Percentiles rank a stretch among this genome's conserved stretches.
Conservation (phyloP, 805 yeast genomes). For the Suhomyces canberraensis region DNA sequence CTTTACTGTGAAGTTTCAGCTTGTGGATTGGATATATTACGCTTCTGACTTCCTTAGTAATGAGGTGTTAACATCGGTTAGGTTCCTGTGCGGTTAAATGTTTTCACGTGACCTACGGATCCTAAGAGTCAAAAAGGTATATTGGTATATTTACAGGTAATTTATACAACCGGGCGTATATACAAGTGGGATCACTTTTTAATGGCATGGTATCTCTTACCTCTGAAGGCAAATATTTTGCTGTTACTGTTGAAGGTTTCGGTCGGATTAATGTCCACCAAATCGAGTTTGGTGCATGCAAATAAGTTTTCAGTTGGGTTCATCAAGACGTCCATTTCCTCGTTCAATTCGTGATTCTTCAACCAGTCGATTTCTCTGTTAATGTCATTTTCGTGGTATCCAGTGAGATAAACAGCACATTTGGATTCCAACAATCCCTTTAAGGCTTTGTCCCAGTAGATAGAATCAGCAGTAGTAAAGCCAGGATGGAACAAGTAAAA, state of each 20-base stretch:
- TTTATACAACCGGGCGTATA: slow-evolving; percentile 1
- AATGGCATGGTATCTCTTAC: slow-evolving; percentile 93
- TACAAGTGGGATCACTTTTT: slow-evolving; percentile 16
- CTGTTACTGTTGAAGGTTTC: slow-evolving; percentile 92
- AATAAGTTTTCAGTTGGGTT: slow-evolving; percentile 70
- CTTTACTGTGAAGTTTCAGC: neutral
- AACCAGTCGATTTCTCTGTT: slow-evolving; percentile 72
- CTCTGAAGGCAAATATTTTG: slow-evolving; percentile 87
- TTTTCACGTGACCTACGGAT: neutral
- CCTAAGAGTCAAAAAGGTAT: neutral
- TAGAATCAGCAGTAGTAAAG: slow-evolving; percentile 75
- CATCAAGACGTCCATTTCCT: slow-evolving; percentile 80
- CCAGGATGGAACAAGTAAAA: slow-evolving; percentile 97
- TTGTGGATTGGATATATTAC: neutral
- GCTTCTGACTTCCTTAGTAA: no score
- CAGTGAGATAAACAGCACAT: slow-evolving; percentile 88
- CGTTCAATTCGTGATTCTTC: slow-evolving; percentile 51
- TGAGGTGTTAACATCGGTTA: neutral
- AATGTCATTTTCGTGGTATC: slow-evolving; percentile 76
- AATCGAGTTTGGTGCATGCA: slow-evolving; percentile 89
- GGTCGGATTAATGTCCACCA: slow-evolving; percentile 87
- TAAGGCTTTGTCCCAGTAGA: slow-evolving; percentile 79
- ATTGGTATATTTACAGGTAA: neutral
- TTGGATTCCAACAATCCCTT: slow-evolving; percentile 89
- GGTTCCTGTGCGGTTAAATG: neutral